Percentiles rank a stretch among this genome's conserved stretches.
Conservation (phyloP, 2,329 filamentous ascomycete genomes). For the Achaetomium macrosporum region DNA sequence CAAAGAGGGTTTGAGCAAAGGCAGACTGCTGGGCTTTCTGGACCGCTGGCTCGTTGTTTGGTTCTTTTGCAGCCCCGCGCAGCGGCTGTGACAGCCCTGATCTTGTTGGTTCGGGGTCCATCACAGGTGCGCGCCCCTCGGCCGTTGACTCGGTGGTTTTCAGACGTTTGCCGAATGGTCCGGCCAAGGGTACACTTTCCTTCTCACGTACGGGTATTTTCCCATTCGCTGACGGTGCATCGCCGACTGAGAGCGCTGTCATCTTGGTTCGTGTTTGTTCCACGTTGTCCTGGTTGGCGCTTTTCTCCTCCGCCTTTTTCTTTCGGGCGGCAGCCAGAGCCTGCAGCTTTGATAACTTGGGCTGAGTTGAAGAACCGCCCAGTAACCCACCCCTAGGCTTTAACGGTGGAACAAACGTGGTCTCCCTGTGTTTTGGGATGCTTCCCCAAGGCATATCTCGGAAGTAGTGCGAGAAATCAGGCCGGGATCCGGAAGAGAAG, state of each 20-base stretch:
- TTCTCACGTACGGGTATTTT: constrained; percentile 24
- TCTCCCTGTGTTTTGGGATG: constrained; percentile 59
- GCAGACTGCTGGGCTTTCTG: constrained; percentile 40
- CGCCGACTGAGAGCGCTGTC: constrained; percentile 21
- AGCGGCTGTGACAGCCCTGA: background rate
- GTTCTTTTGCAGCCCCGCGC: constrained; percentile 20
- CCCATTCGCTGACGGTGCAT: constrained; percentile 25
- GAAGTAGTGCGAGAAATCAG: constrained; percentile 59
- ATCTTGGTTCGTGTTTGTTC: constrained; percentile 26
- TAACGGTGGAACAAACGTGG: constrained; percentile 55
- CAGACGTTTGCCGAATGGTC: constrained; percentile 23
- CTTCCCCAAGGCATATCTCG: constrained; percentile 79
- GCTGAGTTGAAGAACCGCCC: constrained; percentile 62
- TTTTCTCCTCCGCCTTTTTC: constrained; percentile 65
- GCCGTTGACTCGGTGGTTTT: constrained; percentile 19
- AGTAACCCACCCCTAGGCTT: constrained; percentile 62
- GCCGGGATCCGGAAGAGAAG: constrained; percentile 9
- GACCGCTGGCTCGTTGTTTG: constrained; percentile 23
- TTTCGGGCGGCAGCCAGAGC: constrained; percentile 81
- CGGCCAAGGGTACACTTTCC: constrained; percentile 26
- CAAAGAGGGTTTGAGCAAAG: constrained; percentile 52
- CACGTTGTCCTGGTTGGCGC: constrained; percentile 27
- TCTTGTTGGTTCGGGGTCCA: constrained; percentile 8
- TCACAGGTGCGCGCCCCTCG: constrained; percentile 16
- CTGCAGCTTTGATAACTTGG: constrained; percentile 84